These are phyloP conservation scores for Apiospora marii DNA, from an alignment of 2,329 filamentous ascomycete species.

Conservation along the genomic window DNA sequence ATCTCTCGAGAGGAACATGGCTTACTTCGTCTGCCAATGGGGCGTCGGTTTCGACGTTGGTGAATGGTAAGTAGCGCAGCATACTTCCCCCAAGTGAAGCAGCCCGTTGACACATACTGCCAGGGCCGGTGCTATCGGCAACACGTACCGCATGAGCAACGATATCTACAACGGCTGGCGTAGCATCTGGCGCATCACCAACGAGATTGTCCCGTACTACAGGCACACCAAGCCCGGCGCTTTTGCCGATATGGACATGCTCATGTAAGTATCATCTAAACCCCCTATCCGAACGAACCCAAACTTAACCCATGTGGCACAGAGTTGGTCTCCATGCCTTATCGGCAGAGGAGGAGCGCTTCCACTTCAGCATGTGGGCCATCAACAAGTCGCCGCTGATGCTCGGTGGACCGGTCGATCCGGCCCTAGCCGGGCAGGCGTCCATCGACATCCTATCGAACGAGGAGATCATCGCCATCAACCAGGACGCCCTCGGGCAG, in stretches of 20 bases:
- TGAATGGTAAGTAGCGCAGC: slow-evolving; percentile 44
- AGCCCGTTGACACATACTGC: slow-evolving; percentile 7
- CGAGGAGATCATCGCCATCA: slow-evolving; percentile 62
- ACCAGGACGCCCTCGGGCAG: slow-evolving; percentile 61
- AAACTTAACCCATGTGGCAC: background rate
- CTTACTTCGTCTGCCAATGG: slow-evolving; percentile 63
- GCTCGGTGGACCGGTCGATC: slow-evolving; percentile 54
- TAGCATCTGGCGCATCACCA: slow-evolving; percentile 59
- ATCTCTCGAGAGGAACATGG: slow-evolving; percentile 48
- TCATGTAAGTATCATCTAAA: slow-evolving; percentile 46
- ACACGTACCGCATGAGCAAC: slow-evolving; percentile 61
- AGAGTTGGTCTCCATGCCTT: slow-evolving; percentile 57
- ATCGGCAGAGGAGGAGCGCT: slow-evolving; percentile 55
- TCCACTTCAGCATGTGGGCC: slow-evolving; percentile 61
- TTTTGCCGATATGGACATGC: slow-evolving; percentile 62
- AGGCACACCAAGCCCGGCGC: slow-evolving; percentile 53
- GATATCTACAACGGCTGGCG: slow-evolving; percentile 61
- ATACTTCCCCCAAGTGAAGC: background rate
- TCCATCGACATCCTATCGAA: slow-evolving; percentile 57
- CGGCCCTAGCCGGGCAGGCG: slow-evolving; percentile 44
- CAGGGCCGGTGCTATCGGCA: slow-evolving; percentile 52
- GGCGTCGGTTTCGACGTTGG: slow-evolving; percentile 57
- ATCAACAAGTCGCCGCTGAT: slow-evolving; percentile 59
- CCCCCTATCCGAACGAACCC: background rate
- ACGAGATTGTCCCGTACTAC: slow-evolving; percentile 57